Conservation (phyloP, 441 rosid species). For the Croton laevigatus region DNA sequence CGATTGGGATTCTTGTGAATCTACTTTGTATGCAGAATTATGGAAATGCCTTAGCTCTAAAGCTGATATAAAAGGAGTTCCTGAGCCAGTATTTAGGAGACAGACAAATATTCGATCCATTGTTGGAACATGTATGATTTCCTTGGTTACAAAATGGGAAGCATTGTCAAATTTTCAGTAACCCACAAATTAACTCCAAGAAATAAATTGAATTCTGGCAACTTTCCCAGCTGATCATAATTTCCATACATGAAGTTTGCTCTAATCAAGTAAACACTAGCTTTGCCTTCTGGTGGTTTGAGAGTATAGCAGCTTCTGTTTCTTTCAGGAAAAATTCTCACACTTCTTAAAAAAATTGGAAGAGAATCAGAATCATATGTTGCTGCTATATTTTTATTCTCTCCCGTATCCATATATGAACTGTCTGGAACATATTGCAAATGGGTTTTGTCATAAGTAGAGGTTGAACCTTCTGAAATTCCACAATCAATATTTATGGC, state of each 20-base stretch:
- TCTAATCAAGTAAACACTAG: conserved; percentile 42
- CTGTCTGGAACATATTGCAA: conserved; percentile 23
- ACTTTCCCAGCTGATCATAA: conserved; percentile 38
- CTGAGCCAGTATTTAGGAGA: conserved; percentile 49
- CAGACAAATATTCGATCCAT: conserved; percentile 41
- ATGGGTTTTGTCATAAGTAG: conserved; percentile 12
- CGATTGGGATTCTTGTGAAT: conserved; percentile 31
- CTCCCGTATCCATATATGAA: conserved; percentile 25
- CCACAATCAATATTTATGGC: conserved; percentile 40
- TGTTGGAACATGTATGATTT: conserved; percentile 39
- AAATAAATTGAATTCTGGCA: conserved; percentile 48
- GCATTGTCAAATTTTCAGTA: conserved; percentile 38
- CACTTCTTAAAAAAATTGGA: conserved; percentile 3
- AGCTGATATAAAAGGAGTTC: conserved; percentile 65
- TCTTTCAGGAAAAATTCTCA: conserved; percentile 55
- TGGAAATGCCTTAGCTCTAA: conserved; percentile 54
- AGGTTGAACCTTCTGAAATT: conserved; percentile 9
- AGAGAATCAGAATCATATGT: conserved; percentile 10
- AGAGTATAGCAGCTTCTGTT: conserved; percentile 52
- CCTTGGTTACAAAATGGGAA: conserved; percentile 39
- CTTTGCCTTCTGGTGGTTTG: conserved; percentile 45
- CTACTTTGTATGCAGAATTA: conserved; percentile 36
- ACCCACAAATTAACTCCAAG: conserved; percentile 52
- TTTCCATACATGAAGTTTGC: conserved; percentile 67
- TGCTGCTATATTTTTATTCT: conserved; percentile 18